Percentiles rank a stretch among this genome's conserved stretches.
phyloP scores from a whole-genome alignment of 1,139 yeast genomes.

The Arxiozyma heterogenica region DNA sequence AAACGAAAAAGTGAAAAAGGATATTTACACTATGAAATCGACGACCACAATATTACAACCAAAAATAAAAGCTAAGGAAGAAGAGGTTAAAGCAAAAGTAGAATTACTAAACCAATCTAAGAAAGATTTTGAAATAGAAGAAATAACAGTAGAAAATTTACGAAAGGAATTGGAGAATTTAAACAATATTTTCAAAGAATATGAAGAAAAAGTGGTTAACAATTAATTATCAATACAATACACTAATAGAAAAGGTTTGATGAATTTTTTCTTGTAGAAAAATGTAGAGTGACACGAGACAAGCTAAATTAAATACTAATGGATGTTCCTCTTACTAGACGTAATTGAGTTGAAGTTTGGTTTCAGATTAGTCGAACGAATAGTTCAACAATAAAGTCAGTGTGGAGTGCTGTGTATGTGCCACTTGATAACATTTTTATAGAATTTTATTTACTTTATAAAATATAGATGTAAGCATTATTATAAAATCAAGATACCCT shows the following conservation, averaged over 20 bases:
- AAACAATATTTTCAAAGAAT: conserved; percentile 8
- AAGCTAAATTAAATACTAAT: too few species aligned
- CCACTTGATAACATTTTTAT: not conserved
- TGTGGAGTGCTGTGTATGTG: not conserved
- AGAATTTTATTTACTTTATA: not conserved
- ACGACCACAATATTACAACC: conserved; percentile 53
- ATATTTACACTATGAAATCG: conserved; percentile 56
- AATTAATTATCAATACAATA: conserved; percentile 1
- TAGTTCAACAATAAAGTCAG: not conserved
- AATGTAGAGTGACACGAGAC: too few species aligned
- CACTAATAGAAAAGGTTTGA: not conserved
- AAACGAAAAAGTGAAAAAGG: conserved; percentile 56
- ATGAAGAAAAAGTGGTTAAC: conserved; percentile 16
- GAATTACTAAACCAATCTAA: conserved; percentile 56
- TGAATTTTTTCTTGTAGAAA: too few species aligned
- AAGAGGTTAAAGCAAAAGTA: conserved; percentile 48
- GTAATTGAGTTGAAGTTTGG: not conserved
- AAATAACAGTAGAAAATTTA: conserved; percentile 37
- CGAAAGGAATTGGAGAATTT: conserved; percentile 42
- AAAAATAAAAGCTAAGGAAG: conserved; percentile 42
- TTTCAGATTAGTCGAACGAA: too few species aligned
- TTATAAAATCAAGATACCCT: not conserved
- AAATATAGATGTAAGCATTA: not conserved
- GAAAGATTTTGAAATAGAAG: conserved; percentile 56
- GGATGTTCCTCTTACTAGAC: not conserved